A percentile compares a stretch with the other conserved stretches of the same genome.
Evolutionary conservation across 2,329 filamentous ascomycete genomes (phyloP).

Genomic region (Verticillium dahliae): DNA sequence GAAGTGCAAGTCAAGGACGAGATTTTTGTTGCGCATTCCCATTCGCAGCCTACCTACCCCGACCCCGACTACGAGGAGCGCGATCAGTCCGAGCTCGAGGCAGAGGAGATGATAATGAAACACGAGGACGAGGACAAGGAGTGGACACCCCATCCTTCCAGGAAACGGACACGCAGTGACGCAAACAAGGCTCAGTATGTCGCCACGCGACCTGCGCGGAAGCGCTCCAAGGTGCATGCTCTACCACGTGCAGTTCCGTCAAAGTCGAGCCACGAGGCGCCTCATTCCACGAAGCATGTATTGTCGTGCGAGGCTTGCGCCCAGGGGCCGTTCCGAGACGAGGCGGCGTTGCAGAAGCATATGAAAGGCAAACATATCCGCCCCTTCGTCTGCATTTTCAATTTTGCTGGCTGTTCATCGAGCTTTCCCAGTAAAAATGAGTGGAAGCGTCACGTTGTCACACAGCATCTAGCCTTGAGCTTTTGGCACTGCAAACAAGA

Average conservation of each 20-base stretch:
- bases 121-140: constrained; percentile 4
- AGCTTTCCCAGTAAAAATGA: constrained; percentile 82
- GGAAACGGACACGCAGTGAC: constrained; percentile 8
- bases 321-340: constrained; percentile 35
- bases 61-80: constrained; percentile 12
- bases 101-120: neutral
- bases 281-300: constrained; percentile 1
- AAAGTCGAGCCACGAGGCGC: neutral
- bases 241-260: too few species aligned
- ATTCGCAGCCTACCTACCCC: constrained; percentile 1
- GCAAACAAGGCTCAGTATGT: neutral
- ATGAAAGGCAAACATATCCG: constrained; percentile 47
- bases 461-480: constrained; percentile 69
- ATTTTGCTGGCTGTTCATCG: constrained; percentile 66
- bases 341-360: constrained; percentile 38
- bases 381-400: constrained; percentile 71
- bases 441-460: constrained; percentile 84
- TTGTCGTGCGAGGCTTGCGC: constrained; percentile 29
- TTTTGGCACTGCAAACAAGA: constrained; percentile 73
- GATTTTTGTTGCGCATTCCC: neutral
- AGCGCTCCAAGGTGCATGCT: neutral
- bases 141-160: constrained; percentile 6
- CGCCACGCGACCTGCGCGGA: neutral
- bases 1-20: constrained; percentile 3
- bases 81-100: constrained; percentile 8